Evolutionary conservation across 2,329 filamentous ascomycete genomes (phyloP), one percentile per base, ranked within the genome.

Genomic region (Fusarium pseudonygamai): DNA sequence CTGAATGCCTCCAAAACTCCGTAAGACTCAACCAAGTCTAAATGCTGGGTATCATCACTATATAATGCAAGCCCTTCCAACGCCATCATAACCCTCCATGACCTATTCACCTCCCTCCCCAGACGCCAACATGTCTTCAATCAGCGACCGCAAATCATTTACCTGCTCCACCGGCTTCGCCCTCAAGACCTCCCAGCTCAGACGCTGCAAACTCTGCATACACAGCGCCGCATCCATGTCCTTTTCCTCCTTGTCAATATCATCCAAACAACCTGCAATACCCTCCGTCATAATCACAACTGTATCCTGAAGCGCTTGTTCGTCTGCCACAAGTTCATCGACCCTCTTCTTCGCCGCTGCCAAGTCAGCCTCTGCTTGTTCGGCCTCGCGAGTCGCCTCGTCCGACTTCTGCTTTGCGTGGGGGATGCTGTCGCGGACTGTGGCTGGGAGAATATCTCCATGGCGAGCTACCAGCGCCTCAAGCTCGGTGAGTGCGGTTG

Each of bases 1-100:
- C n/a, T 24, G 3, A 24, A 6, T 0, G 6, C 1, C 22, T 40
- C 39, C 3, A 8, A 0, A 24, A 43, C 40, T 43, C 40, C 40
- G n/a, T 15, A 43, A 43, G n/a, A 24, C 6, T 43, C 40, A 16
- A 43, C n/a, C n/a, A 24, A 24, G 40, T 43, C 40, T 24, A 37
- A 43, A 24, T 43, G 15, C 15, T 24, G 40, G 40, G 40, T 43
- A 43, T 24, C 40, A 12, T 43, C 8, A 43, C 11, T 4, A 43
- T 24, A 12, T 15, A 43, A 43, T 24, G 7, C 40, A 24, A 43
- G 6, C 18, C 10, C 40, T 6, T 24, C 15, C 40, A 43, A 43
- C 40, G 40, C 40, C 40, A 43, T 24, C 40, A 43, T 24, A 18
- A 12, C 1, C 40, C 4, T 12, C 40, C 3, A 5, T 16, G 36